Evolutionary conservation across 2,329 filamentous ascomycete genomes (phyloP).

Genomic region (Colletotrichum phormii): DNA sequence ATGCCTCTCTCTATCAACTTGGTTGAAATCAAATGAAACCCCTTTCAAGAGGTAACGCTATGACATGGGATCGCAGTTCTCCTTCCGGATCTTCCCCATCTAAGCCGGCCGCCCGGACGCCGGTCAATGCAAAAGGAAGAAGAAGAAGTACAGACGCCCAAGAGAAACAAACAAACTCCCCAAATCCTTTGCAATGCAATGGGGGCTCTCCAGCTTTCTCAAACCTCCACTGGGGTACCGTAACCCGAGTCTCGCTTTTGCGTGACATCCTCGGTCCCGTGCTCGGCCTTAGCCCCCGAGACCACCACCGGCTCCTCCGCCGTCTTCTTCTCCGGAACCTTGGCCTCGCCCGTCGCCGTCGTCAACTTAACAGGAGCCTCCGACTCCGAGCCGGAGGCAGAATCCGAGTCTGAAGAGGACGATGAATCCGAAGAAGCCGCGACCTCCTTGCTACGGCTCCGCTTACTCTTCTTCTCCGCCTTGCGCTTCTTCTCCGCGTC

Average conservation of each 20-base stretch:
- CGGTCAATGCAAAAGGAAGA: constrained; percentile 1
- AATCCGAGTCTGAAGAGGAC: neutral
- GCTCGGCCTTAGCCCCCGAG: constrained; percentile 41
- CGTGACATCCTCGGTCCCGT: constrained; percentile 44
- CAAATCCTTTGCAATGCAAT: neutral
- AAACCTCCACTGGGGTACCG: constrained; percentile 34
- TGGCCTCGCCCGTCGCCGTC: neutral
- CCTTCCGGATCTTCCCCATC: neutral
- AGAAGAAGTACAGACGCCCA: too few relatives aligned
- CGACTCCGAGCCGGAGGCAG: constrained; percentile 8
- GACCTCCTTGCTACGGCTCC: constrained; percentile 34
- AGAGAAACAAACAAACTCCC: too few relatives aligned
- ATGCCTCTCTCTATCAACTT: neutral
- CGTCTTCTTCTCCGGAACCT: neutral
- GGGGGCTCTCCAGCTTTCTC: neutral
- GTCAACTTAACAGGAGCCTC: neutral
- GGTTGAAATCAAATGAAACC: neutral
- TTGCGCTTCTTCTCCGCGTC: constrained; percentile 46
- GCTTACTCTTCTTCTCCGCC: constrained; percentile 38
- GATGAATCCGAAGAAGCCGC: constrained; percentile 4
- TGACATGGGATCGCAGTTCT: constrained; percentile 2
- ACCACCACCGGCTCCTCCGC: constrained; percentile 15
- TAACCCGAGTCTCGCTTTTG: constrained; percentile 39
- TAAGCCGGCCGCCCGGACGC: neutral
- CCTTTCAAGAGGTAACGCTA: neutral